A percentile compares a stretch with the other conserved stretches of the same genome.
Evolutionary conservation across 257 asterid genomes (phyloP).

Genomic region (Nicotiana otophora): DNA sequence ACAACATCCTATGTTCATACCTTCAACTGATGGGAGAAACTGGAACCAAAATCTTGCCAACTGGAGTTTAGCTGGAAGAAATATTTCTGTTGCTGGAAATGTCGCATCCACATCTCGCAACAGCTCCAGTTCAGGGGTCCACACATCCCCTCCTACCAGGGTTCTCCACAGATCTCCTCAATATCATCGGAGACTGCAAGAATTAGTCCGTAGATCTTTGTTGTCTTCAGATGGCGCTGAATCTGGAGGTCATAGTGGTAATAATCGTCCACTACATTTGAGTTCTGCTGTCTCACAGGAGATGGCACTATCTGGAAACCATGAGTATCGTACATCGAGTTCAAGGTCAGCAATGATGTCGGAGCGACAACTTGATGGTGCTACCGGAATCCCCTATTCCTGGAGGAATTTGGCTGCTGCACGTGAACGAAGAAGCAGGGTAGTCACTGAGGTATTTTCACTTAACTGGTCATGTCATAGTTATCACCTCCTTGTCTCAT

Average conservation of each 20-base stretch:
- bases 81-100: conserved; percentile 29
- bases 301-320: conserved; percentile 35
- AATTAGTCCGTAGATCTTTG: conserved; percentile 63
- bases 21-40: conserved; percentile 44
- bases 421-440: conserved; percentile 71
- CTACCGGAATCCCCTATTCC: conserved; percentile 48
- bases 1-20: conserved; percentile 65
- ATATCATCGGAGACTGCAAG: conserved; percentile 59
- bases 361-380: conserved; percentile 70
- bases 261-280: conserved; percentile 25
- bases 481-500: background rate
- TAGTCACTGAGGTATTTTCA: conserved; percentile 63
- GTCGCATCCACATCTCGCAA: conserved; percentile 36
- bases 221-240: conserved; percentile 45
- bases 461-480: background rate
- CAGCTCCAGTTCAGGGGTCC: conserved; percentile 38
- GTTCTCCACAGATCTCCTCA: conserved; percentile 43
- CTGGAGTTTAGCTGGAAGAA: conserved; percentile 44
- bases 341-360: conserved; percentile 49
- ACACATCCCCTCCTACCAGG: conserved; percentile 47
- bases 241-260: conserved; percentile 45
- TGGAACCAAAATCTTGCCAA: conserved; percentile 42
- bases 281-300: conserved; percentile 43
- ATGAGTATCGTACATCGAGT: conserved; percentile 36
- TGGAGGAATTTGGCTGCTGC: conserved; percentile 48